Base-by-base conservation (phyloP, 805 yeast genomes). In the Saccharomycopsis selenospora region DNA sequence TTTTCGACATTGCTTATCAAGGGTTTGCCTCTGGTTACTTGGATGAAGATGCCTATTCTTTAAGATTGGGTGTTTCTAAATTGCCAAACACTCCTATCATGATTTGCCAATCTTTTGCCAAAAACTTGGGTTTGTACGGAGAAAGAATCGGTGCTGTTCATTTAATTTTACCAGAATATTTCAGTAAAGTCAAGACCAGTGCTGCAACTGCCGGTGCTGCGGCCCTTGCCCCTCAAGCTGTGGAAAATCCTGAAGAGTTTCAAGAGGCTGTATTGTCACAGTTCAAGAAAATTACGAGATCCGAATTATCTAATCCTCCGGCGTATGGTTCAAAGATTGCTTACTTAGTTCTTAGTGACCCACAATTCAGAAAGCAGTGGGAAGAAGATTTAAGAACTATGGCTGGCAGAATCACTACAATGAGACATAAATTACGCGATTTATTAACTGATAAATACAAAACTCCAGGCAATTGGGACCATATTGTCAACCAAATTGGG, bases 1-100 rank as follows among this genome's bases (percentile, higher is more conserved):
- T 91, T 62, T 78, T 90, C 53, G 98, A 90, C 70, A 80, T 84
- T 80, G 97, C 97, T 2, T 90, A 90, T 71, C 97, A 90, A 68
- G 98, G 97, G 22, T 86, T 91, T 60, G 88, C 95, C 43, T 79
- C 95, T 3, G 97, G 97, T 49, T 76, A 80, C 58, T 76, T 88
- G 55, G 79, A 76, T 62, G 70, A 79, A 60, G 98, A 90, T 65
- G 82, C 81, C 24, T 76, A 70, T 59, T 66, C 80, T 3, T 61
- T 78, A 33, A 67, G 77, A 45, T 61, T 71, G 62, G 68, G 75
- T 52, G 64, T 69, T 18, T 62, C 66, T 45, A 66, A 67, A 54
- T 68, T 68, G 41, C 29, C 41, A n/a, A 23, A 43, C 33, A 40
- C 43, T 28, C 53, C 57, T 23, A 49, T 52, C 18, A 52, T 53